phyloP scores from a whole-genome alignment of 78 protist genomes.

The Acrasis kona region DNA sequence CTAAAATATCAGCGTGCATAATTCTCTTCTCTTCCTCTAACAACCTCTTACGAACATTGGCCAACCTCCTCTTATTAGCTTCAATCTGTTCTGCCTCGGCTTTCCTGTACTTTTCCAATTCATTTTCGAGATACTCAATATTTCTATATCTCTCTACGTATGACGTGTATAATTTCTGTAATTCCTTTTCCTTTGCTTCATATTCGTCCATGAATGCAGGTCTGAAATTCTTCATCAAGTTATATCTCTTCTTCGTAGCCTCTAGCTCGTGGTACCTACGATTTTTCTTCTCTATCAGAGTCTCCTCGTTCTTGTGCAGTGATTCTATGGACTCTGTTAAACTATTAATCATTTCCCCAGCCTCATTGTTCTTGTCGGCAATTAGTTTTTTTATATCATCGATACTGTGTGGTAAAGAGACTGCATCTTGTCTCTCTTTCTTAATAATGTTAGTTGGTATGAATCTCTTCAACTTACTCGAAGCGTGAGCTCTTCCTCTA shows the following conservation, averaged over 20 bases:
- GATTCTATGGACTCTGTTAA: not conserved
- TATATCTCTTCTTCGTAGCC: conserved; percentile 34
- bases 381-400: too few species aligned
- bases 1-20: conserved; percentile 5
- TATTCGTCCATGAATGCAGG: conserved; percentile 68
- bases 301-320: conserved; percentile 12
- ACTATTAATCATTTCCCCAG: not conserved
- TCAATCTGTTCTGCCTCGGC: conserved; percentile 7
- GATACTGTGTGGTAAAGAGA: too few species aligned
- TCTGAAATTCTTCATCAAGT: conserved; percentile 28
- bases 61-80: not conserved
- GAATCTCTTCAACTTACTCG: too few species aligned
- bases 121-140: conserved; percentile 29
- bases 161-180: conserved; percentile 10
- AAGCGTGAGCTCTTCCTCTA: not conserved
- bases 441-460: too few species aligned
- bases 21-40: conserved; percentile 6
- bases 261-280: conserved; percentile 49
- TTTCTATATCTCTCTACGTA: conserved; percentile 36
- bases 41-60: conserved; percentile 10
- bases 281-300: conserved; percentile 32
- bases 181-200: conserved; percentile 35
- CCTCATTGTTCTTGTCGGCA: too few species aligned
- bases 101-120: conserved; percentile 22
- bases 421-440: too few species aligned